Evolutionary conservation across 2,329 filamentous ascomycete genomes (phyloP).

Genomic region (Nemania sp.): DNA sequence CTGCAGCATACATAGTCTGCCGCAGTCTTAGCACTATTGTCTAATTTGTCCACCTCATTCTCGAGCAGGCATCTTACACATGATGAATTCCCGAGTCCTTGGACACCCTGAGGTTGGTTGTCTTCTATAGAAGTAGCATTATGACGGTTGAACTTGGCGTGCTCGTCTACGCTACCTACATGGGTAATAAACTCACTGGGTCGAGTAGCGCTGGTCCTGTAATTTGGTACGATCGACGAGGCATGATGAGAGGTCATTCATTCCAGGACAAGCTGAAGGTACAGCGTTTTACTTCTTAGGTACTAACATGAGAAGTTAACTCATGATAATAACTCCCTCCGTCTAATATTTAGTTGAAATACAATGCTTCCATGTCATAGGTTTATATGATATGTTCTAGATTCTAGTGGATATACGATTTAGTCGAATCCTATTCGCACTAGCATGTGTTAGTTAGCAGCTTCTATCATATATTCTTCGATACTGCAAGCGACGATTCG

Average conservation of each 20-base stretch:
- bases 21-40: conserved; percentile 20
- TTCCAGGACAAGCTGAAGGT: not conserved
- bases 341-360: not conserved
- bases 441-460: too few relatives aligned
- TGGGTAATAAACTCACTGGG: conserved; percentile 4
- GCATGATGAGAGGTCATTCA: not conserved
- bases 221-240: conserved; percentile 5
- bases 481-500: too few relatives aligned
- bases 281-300: not conserved
- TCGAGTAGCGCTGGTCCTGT: not conserved
- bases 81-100: conserved; percentile 18
- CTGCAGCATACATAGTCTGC: conserved; percentile 25
- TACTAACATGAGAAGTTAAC: not conserved
- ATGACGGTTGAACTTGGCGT: conserved; percentile 14
- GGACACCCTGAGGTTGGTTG: conserved; percentile 16
- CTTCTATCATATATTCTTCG: too few relatives aligned
- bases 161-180: conserved; percentile 6
- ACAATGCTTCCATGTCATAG: not conserved
- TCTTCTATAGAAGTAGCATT: conserved; percentile 17
- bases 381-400: not conserved
- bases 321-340: not conserved
- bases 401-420: too few relatives aligned
- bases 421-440: too few relatives aligned
- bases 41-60: conserved; percentile 13
- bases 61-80: conserved; percentile 12